Evolutionary conservation across 805 yeast species (phyloP).

Genomic region (Spathaspora girioi): DNA sequence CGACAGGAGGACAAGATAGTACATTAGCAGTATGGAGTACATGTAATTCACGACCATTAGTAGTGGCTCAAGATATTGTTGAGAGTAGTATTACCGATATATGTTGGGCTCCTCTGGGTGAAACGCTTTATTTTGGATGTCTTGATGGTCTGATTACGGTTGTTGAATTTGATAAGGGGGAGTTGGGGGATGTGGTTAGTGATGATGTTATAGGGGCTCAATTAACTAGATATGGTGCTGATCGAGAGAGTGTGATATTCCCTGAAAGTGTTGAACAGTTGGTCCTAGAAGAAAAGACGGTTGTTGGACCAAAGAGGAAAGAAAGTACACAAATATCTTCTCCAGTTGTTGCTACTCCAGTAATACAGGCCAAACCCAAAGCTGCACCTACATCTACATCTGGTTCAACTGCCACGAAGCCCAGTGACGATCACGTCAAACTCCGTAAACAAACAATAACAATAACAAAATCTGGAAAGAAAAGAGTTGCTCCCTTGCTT

Average conservation of each 20-base stretch:
- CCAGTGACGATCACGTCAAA: constrained; percentile 10
- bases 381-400: neutral
- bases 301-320: constrained; percentile 26
- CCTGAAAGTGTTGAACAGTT: constrained; percentile 87
- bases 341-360: neutral
- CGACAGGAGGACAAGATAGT: constrained; percentile 94
- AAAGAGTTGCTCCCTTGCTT: constrained; percentile 68
- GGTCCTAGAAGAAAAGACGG: constrained; percentile 54
- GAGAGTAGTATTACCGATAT: constrained; percentile 81
- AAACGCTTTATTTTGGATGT: constrained; percentile 68
- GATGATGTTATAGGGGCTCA: constrained; percentile 63
- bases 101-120: constrained; percentile 85
- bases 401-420: constrained; percentile 9
- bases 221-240: constrained; percentile 82
- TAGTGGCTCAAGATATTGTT: constrained; percentile 74
- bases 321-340: neutral
- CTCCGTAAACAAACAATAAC: constrained; percentile 43
- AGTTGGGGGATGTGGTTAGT: constrained; percentile 71
- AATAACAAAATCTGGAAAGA: constrained; percentile 71
- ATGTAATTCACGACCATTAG: constrained; percentile 65
- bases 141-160: constrained; percentile 80
- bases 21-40: constrained; percentile 89
- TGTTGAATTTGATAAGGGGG: constrained; percentile 58
- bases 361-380: neutral
- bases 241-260: constrained; percentile 75